Conservation (phyloP, 2,329 filamentous ascomycete species). For the Xylaria digitata region DNA sequence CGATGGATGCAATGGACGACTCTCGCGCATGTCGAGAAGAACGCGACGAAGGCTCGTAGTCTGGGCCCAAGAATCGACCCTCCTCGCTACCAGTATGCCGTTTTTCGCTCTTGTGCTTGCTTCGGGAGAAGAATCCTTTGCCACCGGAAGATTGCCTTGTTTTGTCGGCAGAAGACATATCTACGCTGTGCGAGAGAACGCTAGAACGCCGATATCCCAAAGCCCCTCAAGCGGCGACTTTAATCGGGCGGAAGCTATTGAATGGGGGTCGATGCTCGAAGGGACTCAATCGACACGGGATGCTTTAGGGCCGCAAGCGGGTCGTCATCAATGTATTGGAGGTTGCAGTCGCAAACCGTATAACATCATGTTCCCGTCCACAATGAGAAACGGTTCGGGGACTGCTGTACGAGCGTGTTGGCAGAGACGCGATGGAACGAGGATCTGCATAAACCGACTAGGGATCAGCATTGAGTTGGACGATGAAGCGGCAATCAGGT, state of each 20-base stretch:
- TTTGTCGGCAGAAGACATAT: slow-evolving; percentile 77
- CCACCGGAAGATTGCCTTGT: slow-evolving; percentile 80
- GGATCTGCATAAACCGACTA: slow-evolving; percentile 46
- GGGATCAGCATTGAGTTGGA: slow-evolving; percentile 46
- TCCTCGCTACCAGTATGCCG: slow-evolving; percentile 71
- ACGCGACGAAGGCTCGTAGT: slow-evolving; percentile 74
- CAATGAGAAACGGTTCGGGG: slow-evolving; percentile 36
- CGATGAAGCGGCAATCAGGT: slow-evolving; percentile 41
- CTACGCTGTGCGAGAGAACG: slow-evolving; percentile 41
- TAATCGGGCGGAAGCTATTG: slow-evolving; percentile 31
- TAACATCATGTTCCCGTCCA: slow-evolving; percentile 55
- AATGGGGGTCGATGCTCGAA: slow-evolving; percentile 35
- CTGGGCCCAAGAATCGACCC: slow-evolving; percentile 64
- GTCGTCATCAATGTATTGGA: slow-evolving; percentile 54
- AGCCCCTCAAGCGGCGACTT: slow-evolving; percentile 40
- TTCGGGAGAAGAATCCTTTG: slow-evolving; percentile 87
- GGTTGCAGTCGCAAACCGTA: slow-evolving; percentile 54
- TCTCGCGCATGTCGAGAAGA: slow-evolving; percentile 80
- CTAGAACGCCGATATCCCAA: slow-evolving; percentile 46
- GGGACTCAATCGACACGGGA: slow-evolving; percentile 25
- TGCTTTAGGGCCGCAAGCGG: slow-evolving; percentile 36
- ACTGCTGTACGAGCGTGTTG: slow-evolving; percentile 42
- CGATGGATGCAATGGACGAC: slow-evolving; percentile 77
- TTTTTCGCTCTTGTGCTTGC: slow-evolving; percentile 80
- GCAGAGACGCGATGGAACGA: slow-evolving; percentile 39